Evolutionary conservation across 148 eudicot species (phyloP).

Genomic region (Rhododendron molle): DNA sequence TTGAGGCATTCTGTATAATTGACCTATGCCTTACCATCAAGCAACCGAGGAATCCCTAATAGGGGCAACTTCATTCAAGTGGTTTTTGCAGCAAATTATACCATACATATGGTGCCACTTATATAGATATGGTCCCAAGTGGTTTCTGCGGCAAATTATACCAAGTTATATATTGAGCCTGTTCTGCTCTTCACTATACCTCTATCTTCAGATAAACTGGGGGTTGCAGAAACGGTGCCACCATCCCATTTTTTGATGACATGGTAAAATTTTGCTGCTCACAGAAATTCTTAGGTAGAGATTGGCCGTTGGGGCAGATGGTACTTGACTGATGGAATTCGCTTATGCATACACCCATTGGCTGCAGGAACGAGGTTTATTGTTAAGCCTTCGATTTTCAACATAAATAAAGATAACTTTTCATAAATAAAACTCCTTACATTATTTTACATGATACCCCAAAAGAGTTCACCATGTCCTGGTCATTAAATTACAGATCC

Average conservation of each 20-base stretch:
- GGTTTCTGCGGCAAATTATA: background rate
- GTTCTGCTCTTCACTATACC: background rate
- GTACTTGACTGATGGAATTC: background rate
- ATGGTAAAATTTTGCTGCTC: background rate
- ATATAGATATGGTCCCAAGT: background rate
- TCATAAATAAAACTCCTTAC: too few species aligned
- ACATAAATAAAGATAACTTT: too few species aligned
- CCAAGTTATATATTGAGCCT: background rate
- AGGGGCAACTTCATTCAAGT: background rate
- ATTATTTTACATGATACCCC: too few species aligned
- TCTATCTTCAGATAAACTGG: background rate
- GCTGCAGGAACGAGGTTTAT: background rate
- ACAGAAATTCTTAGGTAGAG: background rate
- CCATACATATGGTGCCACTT: background rate
- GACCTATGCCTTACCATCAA: background rate
- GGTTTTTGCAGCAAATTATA: background rate
- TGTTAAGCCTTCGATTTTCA: too few species aligned
- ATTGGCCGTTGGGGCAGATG: background rate
- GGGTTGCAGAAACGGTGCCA: background rate
- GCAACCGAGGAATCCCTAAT: background rate
- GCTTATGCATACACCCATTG: background rate
- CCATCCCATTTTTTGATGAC: background rate
- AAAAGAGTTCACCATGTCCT: too few species aligned
- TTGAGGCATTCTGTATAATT: background rate
- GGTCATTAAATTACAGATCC: too few species aligned